Evolutionary conservation across 768 basidiomycete species (phyloP), one percentile per base, ranked within the genome.

Genomic region (Pleurotus tuoliensis): DNA sequence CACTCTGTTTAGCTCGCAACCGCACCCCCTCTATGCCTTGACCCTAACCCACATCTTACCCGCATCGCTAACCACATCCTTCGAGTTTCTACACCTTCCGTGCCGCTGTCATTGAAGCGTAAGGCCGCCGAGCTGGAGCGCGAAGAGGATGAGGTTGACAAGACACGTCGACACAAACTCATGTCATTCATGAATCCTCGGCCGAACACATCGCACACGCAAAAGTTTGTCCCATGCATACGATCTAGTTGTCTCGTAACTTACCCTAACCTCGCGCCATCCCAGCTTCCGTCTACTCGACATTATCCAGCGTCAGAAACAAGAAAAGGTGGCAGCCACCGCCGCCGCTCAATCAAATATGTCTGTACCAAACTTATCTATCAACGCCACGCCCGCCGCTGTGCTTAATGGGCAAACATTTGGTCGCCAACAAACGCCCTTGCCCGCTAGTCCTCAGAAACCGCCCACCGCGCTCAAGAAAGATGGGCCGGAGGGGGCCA

Each of bases 131-230:
- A 78, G 3, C 71, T 85, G 63, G 87, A 89, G 40, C 82, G 82
- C 5, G 90, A 90, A 61, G 87, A 89, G 56, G 87, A 90, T 55
- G 90, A 90, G 59, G 79, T 81, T 3, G 87, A 90, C 62, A 89
- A 83, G 67, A 84, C 82, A 25, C 82, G 87, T 47, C 80, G 86
- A 50, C 74, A 79, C 18, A 90, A 90, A 76, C 82, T 94, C 55
- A 80, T 89, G 74, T 81, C 88, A 55, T 90, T 86, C 72, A 90
- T 90, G 89, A 82, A 82, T 51, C 88, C 89, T 8, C 73, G 76
- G 43, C 69, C 78, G 61, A 73, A 71, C 58, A 70, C 82, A 66
- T 63, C 74, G 61, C 72, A 79, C 56, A 70, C 73, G 15, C 80
- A 84, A 47, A 83, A 69, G 85, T 87, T 71, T 51, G 67, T 67